Percentiles rank a stretch among this genome's conserved stretches.
Conservation (phyloP, 352 stramenopile species). For the Phytopythium chamaehyphon region DNA sequence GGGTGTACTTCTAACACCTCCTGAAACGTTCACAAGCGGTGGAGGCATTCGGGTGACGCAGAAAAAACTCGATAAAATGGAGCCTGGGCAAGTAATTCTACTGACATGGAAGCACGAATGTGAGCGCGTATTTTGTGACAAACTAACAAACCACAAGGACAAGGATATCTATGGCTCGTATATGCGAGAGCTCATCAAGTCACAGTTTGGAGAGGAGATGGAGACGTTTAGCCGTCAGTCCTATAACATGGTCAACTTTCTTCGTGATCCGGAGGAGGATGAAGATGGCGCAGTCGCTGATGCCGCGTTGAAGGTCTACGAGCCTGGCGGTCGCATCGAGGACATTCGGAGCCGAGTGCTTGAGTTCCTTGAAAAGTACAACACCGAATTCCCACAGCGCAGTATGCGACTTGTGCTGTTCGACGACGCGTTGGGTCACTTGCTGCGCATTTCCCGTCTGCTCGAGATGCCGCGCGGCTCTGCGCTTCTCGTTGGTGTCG, state of each 20-base stretch:
- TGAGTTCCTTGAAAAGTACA: conserved; percentile 97
- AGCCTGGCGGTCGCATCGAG: conserved; percentile 91
- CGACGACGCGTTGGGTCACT: conserved; percentile 96
- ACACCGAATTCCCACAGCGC: conserved; percentile 94
- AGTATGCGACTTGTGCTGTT: conserved; percentile 98
- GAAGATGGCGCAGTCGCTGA: conserved; percentile 94
- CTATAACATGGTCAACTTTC: conserved; percentile 97
- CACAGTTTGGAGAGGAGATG: conserved; percentile 89
- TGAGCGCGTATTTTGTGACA: conserved; percentile 97
- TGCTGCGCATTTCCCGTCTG: conserved; percentile 95
- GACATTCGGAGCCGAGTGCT: conserved; percentile 91
- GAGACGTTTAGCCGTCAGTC: conserved; percentile 61
- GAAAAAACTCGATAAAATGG: conserved; percentile 87
- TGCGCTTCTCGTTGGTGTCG: conserved; percentile 95
- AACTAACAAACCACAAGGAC: conserved; percentile 96
- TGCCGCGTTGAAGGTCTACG: conserved; percentile 96
- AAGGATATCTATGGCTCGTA: conserved; percentile 93
- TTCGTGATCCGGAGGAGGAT: conserved; percentile 96
- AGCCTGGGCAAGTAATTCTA: conserved; percentile 89
- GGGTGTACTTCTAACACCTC: conserved; percentile 94
- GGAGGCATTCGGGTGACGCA: conserved; percentile 81
- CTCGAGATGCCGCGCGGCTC: conserved; percentile 96
- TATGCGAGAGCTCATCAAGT: conserved; percentile 90
- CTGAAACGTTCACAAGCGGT: conserved; percentile 92
- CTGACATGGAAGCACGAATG: conserved; percentile 98